Conservation (phyloP, 1,284 basidiomycete genomes). For the Gymnopus androsaceus region DNA sequence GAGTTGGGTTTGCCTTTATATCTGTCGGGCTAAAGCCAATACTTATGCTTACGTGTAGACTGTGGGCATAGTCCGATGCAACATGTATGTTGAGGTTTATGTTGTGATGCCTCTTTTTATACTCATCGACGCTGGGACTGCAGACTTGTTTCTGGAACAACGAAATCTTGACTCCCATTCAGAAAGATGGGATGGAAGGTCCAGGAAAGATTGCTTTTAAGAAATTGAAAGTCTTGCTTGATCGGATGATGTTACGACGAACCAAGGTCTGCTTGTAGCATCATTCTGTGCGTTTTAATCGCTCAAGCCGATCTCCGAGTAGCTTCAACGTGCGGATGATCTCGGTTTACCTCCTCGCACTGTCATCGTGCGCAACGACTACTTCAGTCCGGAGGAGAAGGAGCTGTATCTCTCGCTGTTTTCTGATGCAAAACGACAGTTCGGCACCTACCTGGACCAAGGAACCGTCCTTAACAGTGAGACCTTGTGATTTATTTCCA, state of each 20-base stretch:
- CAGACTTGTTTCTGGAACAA: slow-evolving; percentile 90
- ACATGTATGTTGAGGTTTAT: slow-evolving; percentile 57
- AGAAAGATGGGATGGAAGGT: slow-evolving; percentile 76
- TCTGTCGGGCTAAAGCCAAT: background rate
- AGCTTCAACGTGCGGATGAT: slow-evolving; percentile 96
- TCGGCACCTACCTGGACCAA: slow-evolving; percentile 87
- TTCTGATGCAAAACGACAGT: slow-evolving; percentile 90
- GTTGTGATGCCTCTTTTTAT: background rate
- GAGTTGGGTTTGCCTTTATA: slow-evolving; percentile 36
- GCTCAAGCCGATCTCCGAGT: too few relatives aligned
- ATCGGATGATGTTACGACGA: slow-evolving; percentile 94
- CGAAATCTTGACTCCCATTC: slow-evolving; percentile 92
- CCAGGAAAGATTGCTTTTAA: slow-evolving; percentile 84
- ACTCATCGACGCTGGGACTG: slow-evolving; percentile 11
- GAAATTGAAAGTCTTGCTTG: slow-evolving; percentile 86
- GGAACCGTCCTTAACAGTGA: slow-evolving; percentile 91
- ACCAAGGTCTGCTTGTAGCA: slow-evolving; percentile 56
- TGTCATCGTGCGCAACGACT: slow-evolving; percentile 87
- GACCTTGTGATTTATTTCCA: slow-evolving; percentile 32
- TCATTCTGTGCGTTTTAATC: background rate
- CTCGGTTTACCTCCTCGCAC: slow-evolving; percentile 95
- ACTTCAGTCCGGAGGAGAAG: slow-evolving; percentile 96
- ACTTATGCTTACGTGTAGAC: slow-evolving; percentile 40
- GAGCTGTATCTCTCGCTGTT: slow-evolving; percentile 94
- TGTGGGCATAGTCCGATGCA: slow-evolving; percentile 96